These are phyloP conservation scores for Annona squamosa DNA, from an alignment of 164 flowering plant species.

Conservation along the genomic window DNA sequence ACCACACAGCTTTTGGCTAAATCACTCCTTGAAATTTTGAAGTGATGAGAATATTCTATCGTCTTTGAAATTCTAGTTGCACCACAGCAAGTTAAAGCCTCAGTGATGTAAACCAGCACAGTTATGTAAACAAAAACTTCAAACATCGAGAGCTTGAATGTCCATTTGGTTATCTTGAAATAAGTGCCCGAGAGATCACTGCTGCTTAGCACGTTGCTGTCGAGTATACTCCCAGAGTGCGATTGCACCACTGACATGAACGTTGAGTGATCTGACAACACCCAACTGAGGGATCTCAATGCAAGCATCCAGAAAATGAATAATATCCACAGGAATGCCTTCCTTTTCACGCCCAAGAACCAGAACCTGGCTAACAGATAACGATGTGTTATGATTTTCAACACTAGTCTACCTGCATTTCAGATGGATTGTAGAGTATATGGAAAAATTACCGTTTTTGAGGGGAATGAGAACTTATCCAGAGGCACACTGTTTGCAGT, in stretches of 20 bases:
- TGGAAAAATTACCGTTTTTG: conserved; percentile 41
- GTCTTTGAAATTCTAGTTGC: not conserved
- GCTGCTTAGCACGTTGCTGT: conserved; percentile 52
- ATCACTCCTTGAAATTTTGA: not conserved
- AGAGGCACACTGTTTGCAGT: conserved; percentile 86
- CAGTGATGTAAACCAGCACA: not conserved
- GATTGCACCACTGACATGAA: conserved; percentile 98
- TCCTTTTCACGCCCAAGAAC: conserved; percentile 97
- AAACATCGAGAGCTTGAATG: not conserved
- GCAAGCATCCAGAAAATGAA: conserved; percentile 86
- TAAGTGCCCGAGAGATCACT: not conserved
- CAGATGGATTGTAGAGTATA: not conserved
- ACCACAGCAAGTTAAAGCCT: no score
- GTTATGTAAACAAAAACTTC: not conserved
- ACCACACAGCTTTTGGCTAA: no score
- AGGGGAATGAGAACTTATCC: conserved; percentile 62
- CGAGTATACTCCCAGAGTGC: conserved; percentile 97
- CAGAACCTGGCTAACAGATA: conserved; percentile 48
- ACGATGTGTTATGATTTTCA: not conserved
- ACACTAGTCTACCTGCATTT: not conserved
- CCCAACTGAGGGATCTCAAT: conserved; percentile 96
- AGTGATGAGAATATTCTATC: no score
- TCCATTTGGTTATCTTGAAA: not conserved
- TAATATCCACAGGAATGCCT: conserved; percentile 94
- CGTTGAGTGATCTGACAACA: conserved; percentile 90